Conservation (phyloP, 140 eudicot genomes). For the Flaveria floridana region DNA sequence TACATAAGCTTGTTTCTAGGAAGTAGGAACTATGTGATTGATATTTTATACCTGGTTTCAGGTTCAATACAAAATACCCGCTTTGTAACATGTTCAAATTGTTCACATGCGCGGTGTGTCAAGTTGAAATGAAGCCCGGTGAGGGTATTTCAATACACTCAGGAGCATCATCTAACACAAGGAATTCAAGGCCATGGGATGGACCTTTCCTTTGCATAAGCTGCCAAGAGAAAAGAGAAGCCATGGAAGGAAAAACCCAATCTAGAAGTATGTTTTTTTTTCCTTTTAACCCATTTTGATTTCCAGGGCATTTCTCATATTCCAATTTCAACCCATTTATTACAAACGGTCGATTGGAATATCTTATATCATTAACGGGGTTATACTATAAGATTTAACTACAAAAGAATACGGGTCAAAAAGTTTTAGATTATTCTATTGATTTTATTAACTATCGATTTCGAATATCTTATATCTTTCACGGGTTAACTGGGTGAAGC, state of each 20-base stretch:
- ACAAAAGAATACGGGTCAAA: neutral
- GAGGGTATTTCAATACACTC: slow-evolving; percentile 83
- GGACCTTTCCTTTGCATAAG: slow-evolving; percentile 90
- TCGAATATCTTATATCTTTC: neutral
- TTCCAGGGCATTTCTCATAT: neutral
- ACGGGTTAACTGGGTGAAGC: neutral
- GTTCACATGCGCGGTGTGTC: slow-evolving; percentile 87
- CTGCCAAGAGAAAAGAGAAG: slow-evolving; percentile 89
- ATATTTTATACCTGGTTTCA: slow-evolving; percentile 42
- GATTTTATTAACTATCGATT: neutral
- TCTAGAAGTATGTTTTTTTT: slow-evolving; percentile 50
- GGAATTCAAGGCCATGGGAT: slow-evolving; percentile 86
- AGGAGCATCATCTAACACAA: slow-evolving; percentile 39
- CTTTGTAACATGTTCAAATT: slow-evolving; percentile 90
- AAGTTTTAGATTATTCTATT: neutral
- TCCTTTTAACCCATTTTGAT: neutral
- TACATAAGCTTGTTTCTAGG: neutral
- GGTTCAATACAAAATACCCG: slow-evolving; percentile 85
- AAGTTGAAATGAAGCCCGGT: slow-evolving; percentile 88
- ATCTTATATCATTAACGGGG: neutral
- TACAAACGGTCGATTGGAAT: neutral
- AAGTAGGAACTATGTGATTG: neutral
- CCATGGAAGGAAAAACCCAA: slow-evolving; percentile 91
- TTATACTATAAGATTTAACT: neutral
- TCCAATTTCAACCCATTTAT: neutral